Evolutionary conservation across 306 rosid species (phyloP), one percentile per base, ranked within the genome.

Genomic region (Phaseolus lunatus): DNA sequence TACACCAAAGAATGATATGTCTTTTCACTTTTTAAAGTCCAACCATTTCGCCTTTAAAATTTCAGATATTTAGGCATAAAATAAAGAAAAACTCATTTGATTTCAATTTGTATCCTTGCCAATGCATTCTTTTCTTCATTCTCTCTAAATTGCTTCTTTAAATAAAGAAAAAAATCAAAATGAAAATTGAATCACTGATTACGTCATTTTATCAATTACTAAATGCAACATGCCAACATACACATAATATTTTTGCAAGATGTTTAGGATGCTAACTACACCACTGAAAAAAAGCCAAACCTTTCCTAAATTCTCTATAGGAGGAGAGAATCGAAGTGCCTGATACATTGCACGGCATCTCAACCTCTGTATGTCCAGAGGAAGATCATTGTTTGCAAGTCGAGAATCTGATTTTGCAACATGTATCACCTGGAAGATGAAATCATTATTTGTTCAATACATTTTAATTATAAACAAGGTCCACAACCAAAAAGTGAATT

Each of bases 321-420:
- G 87, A 59, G 89, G 93, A 90, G 98, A 89, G 82, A 93, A 93
- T 58, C 63, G 96, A 71, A 93, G 93, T 68, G 97, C 97, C 20
- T 85, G 87, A 81, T 93, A 93, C 80, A 93, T 85, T 10, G 97
- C 91, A 33, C 97, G 96, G 26, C 98, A 93, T 90, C 98, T 88
- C 84, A 93, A 85, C 80, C 92, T 89, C 87, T 93, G 98, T 58
- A 91, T 82, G 74, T 93, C 98, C 69, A 90, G 77, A 66, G 96
- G 94, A 77, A 93, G 92, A 72, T 90, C 91, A 75, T 93, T 93
- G 87, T 93, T 93, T 70, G 97, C 98, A 71, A 93, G 95, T 53
- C 98, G 90, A 75, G 98, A 91, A 85, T 91, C 98, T 26, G 98
- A 93, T 77, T 93, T 93, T 41, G 94, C 91, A 75, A 93, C 96